Evolutionary conservation across 2,329 filamentous ascomycete genomes (phyloP).

Genomic region (Tolypocladium tropicale): DNA sequence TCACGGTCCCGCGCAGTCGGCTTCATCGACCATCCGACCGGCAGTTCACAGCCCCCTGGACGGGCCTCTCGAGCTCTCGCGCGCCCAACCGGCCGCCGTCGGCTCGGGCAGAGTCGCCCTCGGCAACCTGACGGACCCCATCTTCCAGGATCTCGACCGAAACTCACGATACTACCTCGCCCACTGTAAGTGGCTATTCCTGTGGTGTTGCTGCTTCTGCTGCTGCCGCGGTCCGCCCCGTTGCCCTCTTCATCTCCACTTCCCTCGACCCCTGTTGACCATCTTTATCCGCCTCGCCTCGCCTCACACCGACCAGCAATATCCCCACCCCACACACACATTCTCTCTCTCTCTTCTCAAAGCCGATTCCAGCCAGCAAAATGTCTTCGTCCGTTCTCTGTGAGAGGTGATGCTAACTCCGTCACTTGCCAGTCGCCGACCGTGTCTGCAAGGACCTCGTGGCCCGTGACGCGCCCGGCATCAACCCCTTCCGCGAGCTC

Average conservation of each 20-base stretch:
- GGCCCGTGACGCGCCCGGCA: slow-evolving; percentile 32
- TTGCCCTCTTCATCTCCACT: not conserved
- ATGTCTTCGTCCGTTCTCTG: too few species aligned
- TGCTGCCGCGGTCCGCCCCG: not conserved
- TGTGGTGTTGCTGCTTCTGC: slow-evolving; percentile 2
- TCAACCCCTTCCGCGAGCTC: slow-evolving; percentile 38
- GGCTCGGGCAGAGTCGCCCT: slow-evolving; percentile 1
- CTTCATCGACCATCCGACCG: not conserved
- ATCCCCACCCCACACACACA: not conserved
- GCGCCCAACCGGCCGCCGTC: not conserved
- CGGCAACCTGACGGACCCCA: slow-evolving; percentile 38
- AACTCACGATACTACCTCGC: slow-evolving; percentile 36
- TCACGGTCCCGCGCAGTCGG: not conserved
- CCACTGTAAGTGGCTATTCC: slow-evolving; percentile 31
- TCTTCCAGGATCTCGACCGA: slow-evolving; percentile 41
- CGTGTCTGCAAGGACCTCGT: slow-evolving; percentile 45
- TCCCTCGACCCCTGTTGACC: not conserved
- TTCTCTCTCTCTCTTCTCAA: not conserved
- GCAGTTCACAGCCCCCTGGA: not conserved
- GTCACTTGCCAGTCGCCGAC: slow-evolving; percentile 25
- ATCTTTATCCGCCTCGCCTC: not conserved
- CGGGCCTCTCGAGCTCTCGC: not conserved
- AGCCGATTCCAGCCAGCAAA: not conserved
- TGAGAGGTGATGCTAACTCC: slow-evolving; percentile 13
- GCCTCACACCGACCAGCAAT: not conserved